Conservation (phyloP, 352 stramenopile species). For the Albugo candida region DNA sequence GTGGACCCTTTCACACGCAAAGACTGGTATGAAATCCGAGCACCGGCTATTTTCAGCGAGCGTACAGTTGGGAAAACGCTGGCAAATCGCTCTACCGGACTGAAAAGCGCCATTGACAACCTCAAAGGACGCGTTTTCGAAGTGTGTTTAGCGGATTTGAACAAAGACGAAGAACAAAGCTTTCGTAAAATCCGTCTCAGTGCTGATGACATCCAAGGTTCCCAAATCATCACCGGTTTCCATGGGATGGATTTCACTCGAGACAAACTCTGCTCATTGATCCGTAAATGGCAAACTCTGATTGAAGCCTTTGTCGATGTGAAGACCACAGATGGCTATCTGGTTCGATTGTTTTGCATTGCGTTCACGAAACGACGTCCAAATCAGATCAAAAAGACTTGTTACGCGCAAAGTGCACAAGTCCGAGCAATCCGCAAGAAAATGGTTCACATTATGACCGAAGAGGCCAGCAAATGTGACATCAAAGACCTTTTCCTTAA, state of each 20-base stretch:
- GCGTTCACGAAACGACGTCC: slow-evolving; percentile 98
- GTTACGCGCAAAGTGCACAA: slow-evolving; percentile 96
- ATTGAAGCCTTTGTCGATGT: slow-evolving; percentile 98
- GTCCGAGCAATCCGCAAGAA: slow-evolving; percentile 95
- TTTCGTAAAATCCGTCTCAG: slow-evolving; percentile 99
- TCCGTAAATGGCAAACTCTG: slow-evolving; percentile 99
- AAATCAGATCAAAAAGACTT: slow-evolving; percentile 99
- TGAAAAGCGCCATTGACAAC: slow-evolving; percentile 95
- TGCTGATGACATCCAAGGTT: slow-evolving; percentile 94
- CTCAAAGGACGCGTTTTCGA: slow-evolving; percentile 99
- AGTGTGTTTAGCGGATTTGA: slow-evolving; percentile 95
- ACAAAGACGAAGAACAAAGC: slow-evolving; percentile 94
- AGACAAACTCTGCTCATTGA: slow-evolving; percentile 99
- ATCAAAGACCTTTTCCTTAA: slow-evolving; percentile 99
- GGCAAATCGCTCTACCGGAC: slow-evolving; percentile 92
- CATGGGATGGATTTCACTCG: slow-evolving; percentile 89
- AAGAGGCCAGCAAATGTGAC: slow-evolving; percentile 95
- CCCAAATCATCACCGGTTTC: slow-evolving; percentile 72
- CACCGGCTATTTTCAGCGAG: slow-evolving; percentile 94
- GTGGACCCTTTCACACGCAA: slow-evolving; percentile 99
- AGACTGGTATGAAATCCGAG: slow-evolving; percentile 94
- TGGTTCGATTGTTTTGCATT: slow-evolving; percentile 98
- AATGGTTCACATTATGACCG: slow-evolving; percentile 97
- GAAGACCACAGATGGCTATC: slow-evolving; percentile 98
- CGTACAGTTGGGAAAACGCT: slow-evolving; percentile 97